Evolutionary conservation across 2,329 filamentous ascomycete genomes (phyloP).

Genomic region (Monosporascus sp.): DNA sequence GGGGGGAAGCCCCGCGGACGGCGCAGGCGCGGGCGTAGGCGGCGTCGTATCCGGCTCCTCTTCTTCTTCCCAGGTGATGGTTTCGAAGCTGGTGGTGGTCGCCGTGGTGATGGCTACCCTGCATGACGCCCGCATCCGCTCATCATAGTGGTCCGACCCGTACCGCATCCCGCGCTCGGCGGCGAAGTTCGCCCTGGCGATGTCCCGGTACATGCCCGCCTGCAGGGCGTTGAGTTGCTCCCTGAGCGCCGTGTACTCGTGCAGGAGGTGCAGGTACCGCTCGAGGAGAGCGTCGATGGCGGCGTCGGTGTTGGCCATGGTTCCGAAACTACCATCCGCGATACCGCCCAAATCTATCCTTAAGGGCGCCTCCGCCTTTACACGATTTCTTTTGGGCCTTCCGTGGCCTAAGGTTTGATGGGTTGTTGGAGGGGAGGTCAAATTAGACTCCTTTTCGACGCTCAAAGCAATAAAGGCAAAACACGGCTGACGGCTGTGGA

Average conservation of each 20-base stretch:
- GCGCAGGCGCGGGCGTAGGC: no score
- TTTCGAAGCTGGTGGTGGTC: constrained; percentile 13
- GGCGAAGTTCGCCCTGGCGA: constrained; percentile 73
- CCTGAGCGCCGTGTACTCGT: constrained; percentile 61
- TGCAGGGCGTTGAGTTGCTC: constrained; percentile 49
- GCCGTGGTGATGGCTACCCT: constrained; percentile 30
- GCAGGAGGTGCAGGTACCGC: constrained; percentile 59
- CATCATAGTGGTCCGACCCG: constrained; percentile 67
- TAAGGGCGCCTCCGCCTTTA: no score
- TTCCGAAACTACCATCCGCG: constrained; percentile 22
- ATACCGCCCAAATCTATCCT: background rate
- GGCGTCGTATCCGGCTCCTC: background rate
- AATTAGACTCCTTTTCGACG: no score
- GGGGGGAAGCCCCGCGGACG: no score
- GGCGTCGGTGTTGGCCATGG: background rate
- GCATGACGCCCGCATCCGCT: constrained; percentile 61
- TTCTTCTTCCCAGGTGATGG: constrained; percentile 10
- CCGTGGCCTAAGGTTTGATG: no score
- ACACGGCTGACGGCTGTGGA: no score
- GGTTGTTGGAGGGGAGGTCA: no score
- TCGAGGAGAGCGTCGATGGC: constrained; percentile 59
- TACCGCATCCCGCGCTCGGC: constrained; percentile 59
- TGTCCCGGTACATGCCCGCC: constrained; percentile 48
- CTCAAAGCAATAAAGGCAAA: no score
- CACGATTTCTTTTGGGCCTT: no score